Conservation (phyloP, 805 yeast genomes). For the Candida maris region DNA sequence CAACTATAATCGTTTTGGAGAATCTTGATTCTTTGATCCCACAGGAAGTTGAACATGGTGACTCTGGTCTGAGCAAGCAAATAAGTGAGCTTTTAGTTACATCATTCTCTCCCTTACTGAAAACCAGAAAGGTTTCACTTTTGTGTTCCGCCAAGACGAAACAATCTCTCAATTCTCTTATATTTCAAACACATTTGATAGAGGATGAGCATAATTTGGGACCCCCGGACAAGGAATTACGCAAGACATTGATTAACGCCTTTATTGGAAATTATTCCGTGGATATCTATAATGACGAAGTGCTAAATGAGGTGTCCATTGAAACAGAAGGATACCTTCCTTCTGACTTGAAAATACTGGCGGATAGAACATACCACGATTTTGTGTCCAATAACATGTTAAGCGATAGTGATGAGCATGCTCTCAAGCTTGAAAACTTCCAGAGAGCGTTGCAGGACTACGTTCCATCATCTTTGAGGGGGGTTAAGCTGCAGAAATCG, state of each 20-base stretch:
- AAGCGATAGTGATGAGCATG: neutral
- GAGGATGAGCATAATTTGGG: slow-evolving; percentile 57
- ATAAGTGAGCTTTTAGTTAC: slow-evolving; percentile 55
- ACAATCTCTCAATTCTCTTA: slow-evolving; percentile 56
- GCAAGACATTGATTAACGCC: slow-evolving; percentile 37
- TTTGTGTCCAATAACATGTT: slow-evolving; percentile 16
- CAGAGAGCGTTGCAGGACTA: slow-evolving; percentile 60
- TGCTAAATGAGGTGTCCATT: slow-evolving; percentile 49
- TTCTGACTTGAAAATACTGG: slow-evolving; percentile 66
- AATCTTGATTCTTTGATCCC: slow-evolving; percentile 72
- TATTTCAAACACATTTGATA: slow-evolving; percentile 67
- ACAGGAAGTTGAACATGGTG: slow-evolving; percentile 56
- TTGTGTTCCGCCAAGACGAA: slow-evolving; percentile 62
- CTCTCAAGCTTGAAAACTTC: slow-evolving; percentile 37
- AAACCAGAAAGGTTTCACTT: slow-evolving; percentile 50
- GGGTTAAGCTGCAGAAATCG: slow-evolving; percentile 80
- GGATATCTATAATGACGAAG: slow-evolving; percentile 37
- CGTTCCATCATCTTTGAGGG: slow-evolving; percentile 78
- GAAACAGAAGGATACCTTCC: slow-evolving; percentile 92
- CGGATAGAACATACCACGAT: slow-evolving; percentile 67
- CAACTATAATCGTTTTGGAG: slow-evolving; percentile 71
- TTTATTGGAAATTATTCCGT: slow-evolving; percentile 25
- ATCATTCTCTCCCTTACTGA: slow-evolving; percentile 40
- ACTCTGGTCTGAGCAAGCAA: slow-evolving; percentile 59
- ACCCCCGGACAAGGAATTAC: slow-evolving; percentile 61